Percentiles rank a stretch among this genome's conserved stretches.
phyloP scores from a whole-genome alignment of 1,284 basidiomycete genomes.

The Cystobasidium sp. region DNA sequence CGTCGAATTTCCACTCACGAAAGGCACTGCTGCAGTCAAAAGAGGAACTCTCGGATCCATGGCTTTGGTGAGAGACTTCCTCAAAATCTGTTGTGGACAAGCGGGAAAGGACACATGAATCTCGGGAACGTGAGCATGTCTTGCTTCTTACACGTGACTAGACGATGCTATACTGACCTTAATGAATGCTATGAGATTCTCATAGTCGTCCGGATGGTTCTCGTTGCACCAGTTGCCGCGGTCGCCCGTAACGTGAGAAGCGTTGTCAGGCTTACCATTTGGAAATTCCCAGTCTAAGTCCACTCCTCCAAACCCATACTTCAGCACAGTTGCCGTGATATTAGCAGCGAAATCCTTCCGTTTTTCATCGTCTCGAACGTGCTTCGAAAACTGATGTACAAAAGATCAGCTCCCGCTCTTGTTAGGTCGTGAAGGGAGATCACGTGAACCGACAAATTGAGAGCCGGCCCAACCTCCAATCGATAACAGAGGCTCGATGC shows the following conservation, averaged over 20 bases:
- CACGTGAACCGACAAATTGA: too few relatives aligned
- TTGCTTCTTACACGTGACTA: background rate
- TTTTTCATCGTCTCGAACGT: background rate
- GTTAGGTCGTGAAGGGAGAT: too few relatives aligned
- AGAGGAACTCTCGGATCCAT: slow-evolving; percentile 19
- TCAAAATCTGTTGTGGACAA: background rate
- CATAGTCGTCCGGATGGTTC: slow-evolving; percentile 9
- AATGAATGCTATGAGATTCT: slow-evolving; percentile 17
- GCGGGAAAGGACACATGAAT: too few relatives aligned
- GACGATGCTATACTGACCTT: background rate
- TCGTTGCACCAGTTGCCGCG: slow-evolving; percentile 20
- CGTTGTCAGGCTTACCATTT: slow-evolving; percentile 7
- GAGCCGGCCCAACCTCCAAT: slow-evolving; percentile 6
- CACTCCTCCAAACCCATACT: slow-evolving; percentile 11
- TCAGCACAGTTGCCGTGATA: background rate
- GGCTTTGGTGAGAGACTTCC: background rate
- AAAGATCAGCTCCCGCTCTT: background rate
- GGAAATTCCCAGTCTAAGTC: slow-evolving; percentile 31
- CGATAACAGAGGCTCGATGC: background rate
- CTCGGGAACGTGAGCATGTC: background rate
- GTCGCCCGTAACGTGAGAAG: slow-evolving; percentile 1
- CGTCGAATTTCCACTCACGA: slow-evolving; percentile 12
- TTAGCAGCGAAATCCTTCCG: slow-evolving; percentile 5
- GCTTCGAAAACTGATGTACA: slow-evolving; percentile 14
- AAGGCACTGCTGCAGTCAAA: slow-evolving; percentile 33